Base-by-base conservation (phyloP, 805 yeast genomes). In the Candida morakotiae region DNA sequence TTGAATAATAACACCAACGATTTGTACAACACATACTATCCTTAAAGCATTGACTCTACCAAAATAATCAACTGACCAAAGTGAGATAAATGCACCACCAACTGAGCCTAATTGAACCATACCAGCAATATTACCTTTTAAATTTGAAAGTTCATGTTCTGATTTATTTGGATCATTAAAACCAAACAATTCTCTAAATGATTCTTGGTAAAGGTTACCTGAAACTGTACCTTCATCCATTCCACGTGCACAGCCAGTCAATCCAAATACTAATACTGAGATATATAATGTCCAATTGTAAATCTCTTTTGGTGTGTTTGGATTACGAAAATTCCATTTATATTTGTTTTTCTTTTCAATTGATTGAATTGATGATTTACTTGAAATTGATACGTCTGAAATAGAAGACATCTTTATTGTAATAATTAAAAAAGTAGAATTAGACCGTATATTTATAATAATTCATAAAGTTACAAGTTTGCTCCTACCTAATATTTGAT, bases 51-150 rank as follows among this genome's bases (percentile, higher is more conserved):
- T 56, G 35, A 73, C 62, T 47, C 81, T 61, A n/a, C 83, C 82
- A 25, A 77, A 46, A 30, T 58, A 58, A 47, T 77, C 82, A 25
- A 68, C 73, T 1, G 73, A 48, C 40, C 59, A 67, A 51, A 69
- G 63, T 1, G 80, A 74, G 16, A 75, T 35, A 11, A 75, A 35
- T 14, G 78, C 60, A 13, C 83, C 83, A 27, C 73, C 79, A 27
- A 75, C 65, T 13, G 76, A 68, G 2, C 79, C 79, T 19, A 77
- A 51, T 46, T 73, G 79, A 7, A 76, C 81, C 81, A 77, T 77
- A 5, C 80, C 60, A 3, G 75, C 65, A 48, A 77, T 76, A 49
- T 73, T 77, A 4, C 79, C 71, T 43, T 66, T 66, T 43, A 71
- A 52, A 43, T 70, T 59, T 4, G 79, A 79, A 11, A 68, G 28